Conservation (phyloP, 2,329 filamentous ascomycete species). For the Chlorencoelia australis region DNA sequence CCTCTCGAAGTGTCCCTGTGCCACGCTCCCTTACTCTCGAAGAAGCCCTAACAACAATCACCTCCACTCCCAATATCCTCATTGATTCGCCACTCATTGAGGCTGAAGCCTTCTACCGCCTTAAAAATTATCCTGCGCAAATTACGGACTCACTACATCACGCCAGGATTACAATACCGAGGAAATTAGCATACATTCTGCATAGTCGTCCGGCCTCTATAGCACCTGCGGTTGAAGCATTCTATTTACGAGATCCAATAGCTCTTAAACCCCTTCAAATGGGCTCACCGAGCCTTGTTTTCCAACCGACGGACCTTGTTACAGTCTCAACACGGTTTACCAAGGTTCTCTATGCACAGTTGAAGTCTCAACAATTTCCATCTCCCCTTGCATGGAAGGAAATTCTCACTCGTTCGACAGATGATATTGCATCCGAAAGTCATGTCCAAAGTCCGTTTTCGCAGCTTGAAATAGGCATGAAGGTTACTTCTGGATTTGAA, state of each 20-base stretch:
- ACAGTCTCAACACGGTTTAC: conserved; percentile 74
- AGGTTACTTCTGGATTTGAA: conserved; percentile 81
- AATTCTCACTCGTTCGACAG: conserved; percentile 27
- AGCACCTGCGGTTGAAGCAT: conserved; percentile 76
- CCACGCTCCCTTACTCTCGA: conserved; percentile 45
- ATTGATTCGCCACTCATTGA: conserved; percentile 68
- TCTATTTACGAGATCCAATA: conserved; percentile 81
- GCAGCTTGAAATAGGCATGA: conserved; percentile 68
- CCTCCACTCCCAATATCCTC: conserved; percentile 43
- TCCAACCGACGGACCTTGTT: conserved; percentile 72
- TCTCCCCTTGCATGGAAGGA: conserved; percentile 45
- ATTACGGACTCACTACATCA: conserved; percentile 69
- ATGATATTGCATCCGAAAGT: conserved; percentile 21
- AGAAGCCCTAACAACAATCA: conserved; percentile 55
- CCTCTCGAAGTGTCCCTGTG: conserved; percentile 29
- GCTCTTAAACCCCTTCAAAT: conserved; percentile 58
- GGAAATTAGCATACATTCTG: conserved; percentile 71
- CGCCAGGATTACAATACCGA: conserved; percentile 62
- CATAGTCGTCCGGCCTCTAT: conserved; percentile 67
- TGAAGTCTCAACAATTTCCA: conserved; percentile 75
- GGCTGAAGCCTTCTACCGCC: conserved; percentile 80
- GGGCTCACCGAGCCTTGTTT: conserved; percentile 43
- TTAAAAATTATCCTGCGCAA: conserved; percentile 72
- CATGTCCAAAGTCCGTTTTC: conserved; percentile 8
- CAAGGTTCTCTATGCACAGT: conserved; percentile 79